phyloP scores from a whole-genome alignment of 768 basidiomycete genomes.

The Leccinum rimulosum region DNA sequence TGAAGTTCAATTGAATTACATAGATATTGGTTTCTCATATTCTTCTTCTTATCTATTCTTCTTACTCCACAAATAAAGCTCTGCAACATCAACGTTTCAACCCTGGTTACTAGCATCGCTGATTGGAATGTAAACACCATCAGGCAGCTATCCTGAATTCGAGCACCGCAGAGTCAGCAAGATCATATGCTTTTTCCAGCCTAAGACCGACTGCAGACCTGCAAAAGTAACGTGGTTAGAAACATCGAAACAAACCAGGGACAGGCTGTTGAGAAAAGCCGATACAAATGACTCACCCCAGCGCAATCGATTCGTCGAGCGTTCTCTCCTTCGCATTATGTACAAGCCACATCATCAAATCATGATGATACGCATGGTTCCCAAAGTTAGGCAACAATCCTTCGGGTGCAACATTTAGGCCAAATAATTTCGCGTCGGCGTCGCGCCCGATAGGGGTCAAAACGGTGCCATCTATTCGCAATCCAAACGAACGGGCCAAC shows the following conservation, averaged over 20 bases:
- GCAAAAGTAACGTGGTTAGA: neutral
- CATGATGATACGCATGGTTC: constrained; percentile 40
- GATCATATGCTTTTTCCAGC: neutral
- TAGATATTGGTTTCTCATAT: no score
- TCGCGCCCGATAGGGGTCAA: constrained; percentile 12
- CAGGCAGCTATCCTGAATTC: neutral
- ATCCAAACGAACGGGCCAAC: neutral
- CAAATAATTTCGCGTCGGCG: neutral
- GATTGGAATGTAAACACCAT: neutral
- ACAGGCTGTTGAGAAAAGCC: neutral
- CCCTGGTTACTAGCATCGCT: no score
- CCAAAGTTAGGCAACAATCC: constrained; percentile 49
- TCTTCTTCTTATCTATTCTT: no score
- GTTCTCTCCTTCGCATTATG: constrained; percentile 45
- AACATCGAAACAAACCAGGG: neutral
- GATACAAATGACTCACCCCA: neutral
- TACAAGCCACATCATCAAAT: constrained; percentile 45
- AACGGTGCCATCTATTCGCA: constrained; percentile 18
- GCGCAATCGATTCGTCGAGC: constrained; percentile 13
- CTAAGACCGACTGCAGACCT: neutral
- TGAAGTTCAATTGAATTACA: no score
- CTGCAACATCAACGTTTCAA: no score
- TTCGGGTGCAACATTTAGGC: constrained; percentile 35
- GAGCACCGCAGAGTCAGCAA: neutral
- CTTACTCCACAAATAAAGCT: no score